Percentiles rank a stretch among this genome's conserved stretches.
Evolutionary conservation across 495 filamentous ascomycete genomes (phyloP).

Genomic region (Hypoxylon lenormandii): DNA sequence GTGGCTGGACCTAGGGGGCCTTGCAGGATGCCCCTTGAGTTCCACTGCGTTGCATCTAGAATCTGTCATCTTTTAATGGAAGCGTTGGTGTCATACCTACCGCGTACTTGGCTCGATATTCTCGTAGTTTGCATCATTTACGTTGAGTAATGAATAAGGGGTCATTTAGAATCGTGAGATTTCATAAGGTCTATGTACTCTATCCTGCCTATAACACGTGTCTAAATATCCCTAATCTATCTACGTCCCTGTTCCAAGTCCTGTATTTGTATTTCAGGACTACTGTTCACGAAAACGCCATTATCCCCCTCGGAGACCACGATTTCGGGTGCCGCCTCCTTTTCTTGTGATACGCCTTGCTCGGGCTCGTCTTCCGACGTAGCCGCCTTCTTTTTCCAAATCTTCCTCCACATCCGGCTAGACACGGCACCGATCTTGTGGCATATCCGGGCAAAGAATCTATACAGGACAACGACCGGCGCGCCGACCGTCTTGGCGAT

Average conservation of each 20-base stretch:
- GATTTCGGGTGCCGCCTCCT: slow-evolving; percentile 33
- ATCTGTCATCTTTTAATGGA: too few species aligned
- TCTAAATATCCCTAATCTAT: slow-evolving; percentile 4
- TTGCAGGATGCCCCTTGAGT: too few species aligned
- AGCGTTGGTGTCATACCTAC: too few species aligned
- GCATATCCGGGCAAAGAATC: slow-evolving; percentile 22
- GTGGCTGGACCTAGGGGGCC: too few species aligned
- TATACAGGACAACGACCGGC: slow-evolving; percentile 43
- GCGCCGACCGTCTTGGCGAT: slow-evolving; percentile 37
- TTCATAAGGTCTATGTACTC: slow-evolving; percentile 5
- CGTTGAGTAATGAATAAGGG: neutral
- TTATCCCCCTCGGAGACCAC: slow-evolving; percentile 27
- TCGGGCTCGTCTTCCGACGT: slow-evolving; percentile 8
- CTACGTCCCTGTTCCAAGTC: slow-evolving; percentile 32
- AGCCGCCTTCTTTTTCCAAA: slow-evolving; percentile 1
- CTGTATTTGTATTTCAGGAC: slow-evolving; percentile 35
- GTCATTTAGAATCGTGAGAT: too few species aligned
- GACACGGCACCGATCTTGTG: slow-evolving; percentile 24
- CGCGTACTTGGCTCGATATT: neutral
- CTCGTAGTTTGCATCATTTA: neutral
- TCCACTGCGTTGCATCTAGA: too few species aligned
- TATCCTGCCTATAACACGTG: slow-evolving; percentile 19
- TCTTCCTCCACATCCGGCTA: slow-evolving; percentile 39
- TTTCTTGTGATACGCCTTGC: neutral
- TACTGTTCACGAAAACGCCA: neutral